phyloP scores from a whole-genome alignment of 2,329 filamentous ascomycete species.

The Penicillium rolfsii region DNA sequence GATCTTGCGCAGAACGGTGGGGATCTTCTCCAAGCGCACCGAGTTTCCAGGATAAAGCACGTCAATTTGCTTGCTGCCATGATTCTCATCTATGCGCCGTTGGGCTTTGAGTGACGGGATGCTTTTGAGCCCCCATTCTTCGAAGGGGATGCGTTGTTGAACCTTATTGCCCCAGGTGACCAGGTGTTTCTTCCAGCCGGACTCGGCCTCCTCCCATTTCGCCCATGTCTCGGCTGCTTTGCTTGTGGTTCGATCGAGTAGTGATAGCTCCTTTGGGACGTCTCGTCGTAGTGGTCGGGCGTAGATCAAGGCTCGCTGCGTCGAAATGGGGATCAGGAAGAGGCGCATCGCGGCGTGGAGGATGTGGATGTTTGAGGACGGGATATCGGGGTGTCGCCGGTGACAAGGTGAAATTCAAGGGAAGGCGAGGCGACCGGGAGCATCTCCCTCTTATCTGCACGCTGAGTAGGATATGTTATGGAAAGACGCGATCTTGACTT shows the following conservation, averaged over 20 bases:
- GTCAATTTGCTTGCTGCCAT: constrained; percentile 68
- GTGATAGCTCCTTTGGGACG: constrained; percentile 57
- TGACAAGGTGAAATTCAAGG: constrained; percentile 3
- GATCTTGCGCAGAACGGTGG: constrained; percentile 67
- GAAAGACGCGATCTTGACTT: not conserved
- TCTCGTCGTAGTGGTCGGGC: constrained; percentile 73
- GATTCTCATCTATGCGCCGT: constrained; percentile 65
- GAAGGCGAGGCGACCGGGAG: not conserved
- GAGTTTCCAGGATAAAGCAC: constrained; percentile 72
- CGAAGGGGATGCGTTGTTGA: constrained; percentile 85
- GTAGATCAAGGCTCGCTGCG: constrained; percentile 86
- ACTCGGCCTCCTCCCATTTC: constrained; percentile 80
- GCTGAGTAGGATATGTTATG: too few species aligned
- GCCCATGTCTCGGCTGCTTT: constrained; percentile 80
- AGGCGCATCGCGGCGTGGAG: constrained; percentile 71
- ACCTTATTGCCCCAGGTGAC: constrained; percentile 85
- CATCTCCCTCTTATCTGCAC: constrained; percentile 1
- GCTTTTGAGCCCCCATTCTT: constrained; percentile 98
- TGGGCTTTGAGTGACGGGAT: constrained; percentile 78
- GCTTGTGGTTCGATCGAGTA: constrained; percentile 69
- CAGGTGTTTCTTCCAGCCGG: constrained; percentile 84
- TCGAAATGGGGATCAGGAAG: constrained; percentile 91
- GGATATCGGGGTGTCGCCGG: constrained; percentile 12
- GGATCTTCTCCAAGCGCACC: constrained; percentile 66
- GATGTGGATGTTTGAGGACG: constrained; percentile 2